A percentile compares a stretch with the other conserved stretches of the same genome.
Evolutionary conservation across 1,284 basidiomycete genomes (phyloP).

Genomic region (Quambalaria eucalypti): DNA sequence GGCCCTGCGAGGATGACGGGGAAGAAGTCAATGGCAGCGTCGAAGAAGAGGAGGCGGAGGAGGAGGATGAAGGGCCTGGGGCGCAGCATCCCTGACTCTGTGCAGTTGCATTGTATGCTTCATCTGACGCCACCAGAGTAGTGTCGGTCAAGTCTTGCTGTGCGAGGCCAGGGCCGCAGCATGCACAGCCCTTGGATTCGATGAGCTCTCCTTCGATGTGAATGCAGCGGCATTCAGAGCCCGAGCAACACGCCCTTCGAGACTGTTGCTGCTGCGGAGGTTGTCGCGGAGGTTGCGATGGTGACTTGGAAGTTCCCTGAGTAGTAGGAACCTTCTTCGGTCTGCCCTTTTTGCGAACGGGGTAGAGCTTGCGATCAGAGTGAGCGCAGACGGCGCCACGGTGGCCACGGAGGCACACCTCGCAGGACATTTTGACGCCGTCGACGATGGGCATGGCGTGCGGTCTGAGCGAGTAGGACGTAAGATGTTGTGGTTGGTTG

Average conservation of each 20-base stretch:
- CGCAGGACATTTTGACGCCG: slow-evolving; percentile 1
- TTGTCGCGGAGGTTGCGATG: too few species aligned
- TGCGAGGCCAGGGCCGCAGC: background rate
- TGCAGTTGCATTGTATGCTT: too few species aligned
- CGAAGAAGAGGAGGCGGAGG: background rate
- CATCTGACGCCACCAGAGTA: too few species aligned
- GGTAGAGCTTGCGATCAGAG: background rate
- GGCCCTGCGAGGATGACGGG: background rate
- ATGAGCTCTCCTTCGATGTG: background rate
- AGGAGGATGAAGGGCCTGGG: background rate
- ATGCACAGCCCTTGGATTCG: background rate
- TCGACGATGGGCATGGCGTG: background rate
- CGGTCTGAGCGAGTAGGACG: too few species aligned
- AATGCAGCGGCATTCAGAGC: background rate
- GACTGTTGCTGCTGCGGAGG: background rate
- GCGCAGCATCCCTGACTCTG: too few species aligned
- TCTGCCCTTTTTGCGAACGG: background rate
- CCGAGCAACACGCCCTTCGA: background rate
- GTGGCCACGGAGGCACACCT: background rate
- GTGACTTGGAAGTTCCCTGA: background rate
- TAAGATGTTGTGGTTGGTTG: too few species aligned
- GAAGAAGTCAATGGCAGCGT: background rate
- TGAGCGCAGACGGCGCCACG: background rate
- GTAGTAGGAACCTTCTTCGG: background rate
- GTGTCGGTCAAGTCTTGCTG: background rate